Evolutionary conservation across 345 rosid genomes (phyloP).

Genomic region (Theobroma cacao): DNA sequence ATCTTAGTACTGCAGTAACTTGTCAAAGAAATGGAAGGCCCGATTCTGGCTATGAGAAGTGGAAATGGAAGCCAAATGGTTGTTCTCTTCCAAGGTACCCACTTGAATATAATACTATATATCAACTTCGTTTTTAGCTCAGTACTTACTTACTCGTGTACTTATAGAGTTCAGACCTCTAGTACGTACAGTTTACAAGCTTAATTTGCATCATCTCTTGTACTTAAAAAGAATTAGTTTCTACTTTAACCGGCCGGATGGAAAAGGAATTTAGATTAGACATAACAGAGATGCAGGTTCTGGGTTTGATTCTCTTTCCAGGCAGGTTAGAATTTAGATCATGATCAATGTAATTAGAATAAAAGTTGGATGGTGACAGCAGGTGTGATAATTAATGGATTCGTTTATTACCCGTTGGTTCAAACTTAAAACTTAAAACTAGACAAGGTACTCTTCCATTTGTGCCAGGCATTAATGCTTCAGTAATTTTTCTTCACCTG

Average conservation of each 20-base stretch:
- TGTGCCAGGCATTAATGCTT: not conserved
- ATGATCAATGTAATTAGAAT: not conserved
- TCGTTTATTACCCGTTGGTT: not conserved
- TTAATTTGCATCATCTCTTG: not conserved
- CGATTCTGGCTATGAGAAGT: constrained; percentile 82
- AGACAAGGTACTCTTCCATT: not conserved
- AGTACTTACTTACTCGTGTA: too few species aligned
- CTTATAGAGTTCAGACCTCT: too few species aligned
- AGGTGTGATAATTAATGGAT: not conserved
- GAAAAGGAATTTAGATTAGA: not conserved
- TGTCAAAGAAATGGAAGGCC: constrained; percentile 93
- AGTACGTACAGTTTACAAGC: not conserved
- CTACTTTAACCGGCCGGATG: too few species aligned
- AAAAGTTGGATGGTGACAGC: not conserved
- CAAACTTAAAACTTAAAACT: not conserved
- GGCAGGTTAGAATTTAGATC: not conserved
- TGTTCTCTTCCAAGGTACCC: constrained; percentile 81
- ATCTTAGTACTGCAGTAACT: constrained; percentile 67
- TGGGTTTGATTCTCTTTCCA: not conserved
- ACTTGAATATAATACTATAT: not conserved
- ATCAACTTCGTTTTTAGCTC: not conserved
- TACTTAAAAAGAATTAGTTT: too few species aligned
- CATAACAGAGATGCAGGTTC: not conserved
- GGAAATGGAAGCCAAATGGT: constrained; percentile 81
- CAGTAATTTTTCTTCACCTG: not conserved